These are phyloP conservation scores for Isatis lusitanica DNA, from an alignment of 441 rosid species.

Conservation along the genomic window DNA sequence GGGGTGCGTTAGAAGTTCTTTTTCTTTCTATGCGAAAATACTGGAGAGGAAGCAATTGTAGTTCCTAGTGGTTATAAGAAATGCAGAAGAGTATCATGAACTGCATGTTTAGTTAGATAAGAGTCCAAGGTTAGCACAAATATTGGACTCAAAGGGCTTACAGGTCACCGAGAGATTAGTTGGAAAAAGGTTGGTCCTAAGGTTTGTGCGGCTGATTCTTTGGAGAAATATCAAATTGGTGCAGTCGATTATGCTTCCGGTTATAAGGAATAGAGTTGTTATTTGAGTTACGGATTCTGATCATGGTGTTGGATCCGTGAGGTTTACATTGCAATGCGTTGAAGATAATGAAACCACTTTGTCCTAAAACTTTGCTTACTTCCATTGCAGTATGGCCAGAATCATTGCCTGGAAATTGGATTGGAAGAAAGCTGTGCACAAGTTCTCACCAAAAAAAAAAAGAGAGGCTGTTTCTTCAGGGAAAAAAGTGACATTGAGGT, in stretches of 20 bases:
- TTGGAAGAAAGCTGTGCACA: constrained; percentile 19
- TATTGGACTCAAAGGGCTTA: constrained; percentile 5
- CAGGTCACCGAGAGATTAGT: not conserved
- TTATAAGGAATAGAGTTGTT: not conserved
- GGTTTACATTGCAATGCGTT: constrained; percentile 3
- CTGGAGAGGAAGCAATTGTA: not conserved
- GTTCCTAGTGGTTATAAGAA: not conserved
- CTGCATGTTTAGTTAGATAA: not conserved
- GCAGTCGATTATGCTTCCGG: not conserved
- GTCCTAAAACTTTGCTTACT: constrained; percentile 2
- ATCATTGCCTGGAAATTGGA: constrained; percentile 20
- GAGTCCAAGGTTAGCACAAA: constrained; percentile 3
- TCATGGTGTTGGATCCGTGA: not conserved
- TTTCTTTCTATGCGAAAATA: not conserved
- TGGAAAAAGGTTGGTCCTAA: not conserved
- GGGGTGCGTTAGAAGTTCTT: not conserved
- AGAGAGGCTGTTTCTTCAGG: constrained; percentile 16
- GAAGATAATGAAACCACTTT: constrained; percentile 1
- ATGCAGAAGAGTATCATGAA: not conserved
- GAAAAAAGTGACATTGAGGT: constrained; percentile 12
- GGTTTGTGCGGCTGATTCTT: constrained; percentile 1
- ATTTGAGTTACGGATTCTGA: not conserved
- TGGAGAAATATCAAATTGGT: not conserved
- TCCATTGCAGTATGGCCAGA: constrained; percentile 23
- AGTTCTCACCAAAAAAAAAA: not conserved